Evolutionary conservation across 257 asterid species (phyloP), one percentile per base, ranked within the genome.

Genomic region (Scutellaria barbata): DNA sequence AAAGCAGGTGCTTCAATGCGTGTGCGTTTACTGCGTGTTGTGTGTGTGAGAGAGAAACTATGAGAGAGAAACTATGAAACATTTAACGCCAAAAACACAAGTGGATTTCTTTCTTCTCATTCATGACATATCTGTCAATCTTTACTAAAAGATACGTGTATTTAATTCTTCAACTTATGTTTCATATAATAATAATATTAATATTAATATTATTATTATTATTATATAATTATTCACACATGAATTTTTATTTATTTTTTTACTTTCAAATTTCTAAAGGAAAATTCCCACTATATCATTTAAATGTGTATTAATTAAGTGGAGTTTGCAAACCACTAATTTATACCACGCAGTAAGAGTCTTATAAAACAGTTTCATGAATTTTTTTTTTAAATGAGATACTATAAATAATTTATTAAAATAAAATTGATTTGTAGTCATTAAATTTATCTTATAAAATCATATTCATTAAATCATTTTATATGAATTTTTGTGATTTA

Each of bases 111-210:
- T 76, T 39, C 60, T 65, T 47, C 77, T 51, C 78, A 65, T 77
- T 77, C 62, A 74, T 77, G 80, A 45, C 59, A 10, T 55, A 68
- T 74, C 77, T 77, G 77, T 73, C 81, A 16, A 80, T 2, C 69
- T 55, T 72, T 71, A 68, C 73, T 46, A 58, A 76, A 68, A 58
- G 53, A 68, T 76, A 77, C 79, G 68, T 70, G 53, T 61, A 47
- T 56, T 76, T 63, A 80, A 69, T 69, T 76, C 68, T 72, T 67
- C 25, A 51, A 66, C 71, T 79, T 65, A 69, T 74, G 37, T 73
- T 61, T 61, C 46, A 16, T 8, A 41, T 54, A n/a, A n/a, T n/a
- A n/a, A n/a, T n/a, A n/a, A n/a, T n/a, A n/a, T n/a, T n/a, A n/a
- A n/a, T n/a, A n/a, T n/a, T n/a, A n/a, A n/a, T n/a, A n/a, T n/a